Evolutionary conservation across 371 early-diverging fungal species (phyloP), one percentile per base, ranked within the genome.

Genomic region (Mortierella sp.): DNA sequence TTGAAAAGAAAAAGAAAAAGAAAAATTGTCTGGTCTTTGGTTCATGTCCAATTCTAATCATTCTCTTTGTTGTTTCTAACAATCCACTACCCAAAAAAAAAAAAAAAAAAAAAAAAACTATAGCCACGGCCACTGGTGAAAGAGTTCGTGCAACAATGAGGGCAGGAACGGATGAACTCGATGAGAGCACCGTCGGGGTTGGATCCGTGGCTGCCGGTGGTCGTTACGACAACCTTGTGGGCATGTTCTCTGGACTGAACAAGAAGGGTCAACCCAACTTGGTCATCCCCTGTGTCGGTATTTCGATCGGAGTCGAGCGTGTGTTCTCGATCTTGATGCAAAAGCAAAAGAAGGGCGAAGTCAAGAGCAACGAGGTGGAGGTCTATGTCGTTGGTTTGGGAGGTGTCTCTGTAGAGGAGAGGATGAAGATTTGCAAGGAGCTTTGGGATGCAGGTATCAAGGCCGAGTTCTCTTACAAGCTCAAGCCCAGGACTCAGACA

Each of bases 151-250:
- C 74, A 21, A 87, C 62, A 72, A 74, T 70, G 64, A 82, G 60
- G 60, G 72, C 68, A 56, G 82, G 74, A 37, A 75, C 84, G 26
- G 88, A 87, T 63, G 89, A 88, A 67, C 57, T 88, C 44, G 90
- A 90, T 62, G 98, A 97, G 69, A 91, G 88, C 56, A 92, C 91
- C 45, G 90, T 89, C 11, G 96, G 98, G 30, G 92, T 99, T 21
- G 99, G 99, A n/a, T 98, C 99, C 6, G 93, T 99, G 66, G 96
- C 98, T 37, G 99, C 98, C 4, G 99, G 99, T 71, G 99, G 99
- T 19, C 95, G 99, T 57, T 99, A 99, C 84, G 99, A 99, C 76
- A 92, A 97, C 62, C 89, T 99, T 71, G 99, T 99, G 4, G 97
- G 96, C 52, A 96, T 95, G 95, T 96, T 99, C 77, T 84, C 85